Evolutionary conservation across 1,284 basidiomycete species (phyloP), one percentile per base, ranked within the genome.

Genomic region (Rhodotorula sp.): DNA sequence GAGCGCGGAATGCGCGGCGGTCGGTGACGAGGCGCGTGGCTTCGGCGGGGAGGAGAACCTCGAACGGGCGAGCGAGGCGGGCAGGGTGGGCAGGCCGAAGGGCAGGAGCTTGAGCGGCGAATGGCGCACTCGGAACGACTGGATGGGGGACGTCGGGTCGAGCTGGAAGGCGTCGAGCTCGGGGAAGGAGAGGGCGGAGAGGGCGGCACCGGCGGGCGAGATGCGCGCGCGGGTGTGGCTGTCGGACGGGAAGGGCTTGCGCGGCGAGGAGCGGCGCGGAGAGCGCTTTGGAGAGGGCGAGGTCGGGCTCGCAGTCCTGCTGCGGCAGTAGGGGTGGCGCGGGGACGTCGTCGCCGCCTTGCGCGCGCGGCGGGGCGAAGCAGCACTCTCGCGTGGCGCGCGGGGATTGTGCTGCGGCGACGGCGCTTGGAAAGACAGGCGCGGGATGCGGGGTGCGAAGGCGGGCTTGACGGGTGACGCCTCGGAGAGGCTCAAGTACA

Each of bases 401-500:
- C 50, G n/a, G 6, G n/a, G 21, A 5, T 7, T n/a, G n/a, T 51
- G n/a, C n/a, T 51, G n/a, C 27, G 50, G 50, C 50, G 50, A 51
- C 9, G 50, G 50, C 50, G n/a, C 50, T 15, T 51, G 50, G n/a
- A 51, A 51, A 1, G 51, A 3, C n/a, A 55, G 32, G 39, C 32
- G 29, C 32, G 53, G 53, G 21, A 34, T 54, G 53, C 29, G 32
- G 32, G 53, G 53, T 10, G 64, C 17, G 48, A 65, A 25, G 56
- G 25, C 32, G 34, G 56, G 13, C 32, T 22, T 46, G 55, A 57
- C 32, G 9, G 53, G 53, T 32, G 53, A 54, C 7, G 53, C 29
- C 7, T 65, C 48, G 4, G 60, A 61, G 21, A 67, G 37, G 32
- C 34, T 44, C 36, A 54, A 37, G 60, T 67, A 62, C 3, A 67